phyloP scores from a whole-genome alignment of 1,284 basidiomycete genomes.

The Macrocystidia cucumis region DNA sequence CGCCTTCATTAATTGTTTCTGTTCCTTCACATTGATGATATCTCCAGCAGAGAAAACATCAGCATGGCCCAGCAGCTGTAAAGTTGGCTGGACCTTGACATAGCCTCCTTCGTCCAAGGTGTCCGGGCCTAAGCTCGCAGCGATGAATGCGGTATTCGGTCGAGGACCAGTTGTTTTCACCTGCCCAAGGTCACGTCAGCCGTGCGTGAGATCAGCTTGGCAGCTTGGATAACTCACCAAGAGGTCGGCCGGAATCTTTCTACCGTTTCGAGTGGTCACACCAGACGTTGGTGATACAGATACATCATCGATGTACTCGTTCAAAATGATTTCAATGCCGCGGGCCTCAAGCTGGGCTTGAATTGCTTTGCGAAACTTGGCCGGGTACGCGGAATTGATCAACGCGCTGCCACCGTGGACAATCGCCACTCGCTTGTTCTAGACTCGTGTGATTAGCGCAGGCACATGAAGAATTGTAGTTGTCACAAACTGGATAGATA shows the following conservation, averaged over 20 bases:
- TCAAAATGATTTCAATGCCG: constrained; percentile 44
- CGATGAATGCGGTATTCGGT: constrained; percentile 47
- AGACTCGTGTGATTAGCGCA: constrained; percentile 2
- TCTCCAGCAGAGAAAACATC: constrained; percentile 60
- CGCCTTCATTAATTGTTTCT: constrained; percentile 51
- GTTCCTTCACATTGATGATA: constrained; percentile 48
- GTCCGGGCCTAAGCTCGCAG: constrained; percentile 29
- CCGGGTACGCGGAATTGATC: constrained; percentile 51
- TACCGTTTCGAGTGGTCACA: constrained; percentile 46
- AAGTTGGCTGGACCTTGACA: constrained; percentile 42
- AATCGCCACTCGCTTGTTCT: constrained; percentile 58
- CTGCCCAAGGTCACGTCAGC: constrained; percentile 18
- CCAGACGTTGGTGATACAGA: constrained; percentile 23
- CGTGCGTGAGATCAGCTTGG: not conserved
- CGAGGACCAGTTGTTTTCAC: constrained; percentile 40
- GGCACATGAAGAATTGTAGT: not conserved
- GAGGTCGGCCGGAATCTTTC: constrained; percentile 44
- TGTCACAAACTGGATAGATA: constrained; percentile 34
- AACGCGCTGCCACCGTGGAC: constrained; percentile 46
- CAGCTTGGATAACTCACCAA: constrained; percentile 34
- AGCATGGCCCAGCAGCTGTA: constrained; percentile 40
- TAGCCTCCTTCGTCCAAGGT: constrained; percentile 32
- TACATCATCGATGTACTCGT: constrained; percentile 50
- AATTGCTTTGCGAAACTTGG: constrained; percentile 43
- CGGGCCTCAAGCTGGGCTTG: constrained; percentile 31